Evolutionary conservation across 371 early-diverging fungal species (phyloP), one percentile per base, ranked within the genome.

Genomic region (Actinomortierella wolfii): DNA sequence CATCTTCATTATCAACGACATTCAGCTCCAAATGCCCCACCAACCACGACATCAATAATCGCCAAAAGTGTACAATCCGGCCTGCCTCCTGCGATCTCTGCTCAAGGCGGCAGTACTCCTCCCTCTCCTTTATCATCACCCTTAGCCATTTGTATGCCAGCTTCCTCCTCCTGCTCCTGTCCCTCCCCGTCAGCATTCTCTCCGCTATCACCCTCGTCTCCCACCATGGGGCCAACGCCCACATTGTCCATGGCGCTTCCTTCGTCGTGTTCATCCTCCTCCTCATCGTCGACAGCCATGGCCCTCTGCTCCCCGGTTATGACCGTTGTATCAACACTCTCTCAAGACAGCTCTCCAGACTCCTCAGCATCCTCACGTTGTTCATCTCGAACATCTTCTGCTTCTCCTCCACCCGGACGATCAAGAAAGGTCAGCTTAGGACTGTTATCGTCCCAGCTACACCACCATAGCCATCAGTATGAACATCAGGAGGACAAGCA

Each of bases 141-240:
- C 40, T 62, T 48, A 26, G 40, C 45, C 44, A 34, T 44, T n/a
- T 28, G 24, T 2, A 55, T 20, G 50, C 56, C 20, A 2, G 4
- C 50, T 24, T 51, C 20, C 17, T 53, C 63, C 1, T 29, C 49
- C 20, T 57, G 57, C 24, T 45, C 64, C 49, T 64, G 57, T 39
- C 50, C 64, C 13, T 47, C 64, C 13, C 53, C 45, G 34, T 40
- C 58, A 11, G 23, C 44, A n/a, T 34, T 34, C 34, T 34, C 34
- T 11, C 34, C 34, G 34, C 34, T 34, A 11, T 34, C 55, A 56
- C 17, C 43, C 46, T 26, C 47, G 8, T 39, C 11, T 39, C 23
- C 39, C 46, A 34, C 46, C 34, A 34, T 34, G 34, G 47, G 34
- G 51, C 8, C 40, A 42, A 26, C 53, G 11, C 17, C 61, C 18